Evolutionary conservation across 805 yeast species (phyloP).

Genomic region (Saturnispora gosingensis): DNA sequence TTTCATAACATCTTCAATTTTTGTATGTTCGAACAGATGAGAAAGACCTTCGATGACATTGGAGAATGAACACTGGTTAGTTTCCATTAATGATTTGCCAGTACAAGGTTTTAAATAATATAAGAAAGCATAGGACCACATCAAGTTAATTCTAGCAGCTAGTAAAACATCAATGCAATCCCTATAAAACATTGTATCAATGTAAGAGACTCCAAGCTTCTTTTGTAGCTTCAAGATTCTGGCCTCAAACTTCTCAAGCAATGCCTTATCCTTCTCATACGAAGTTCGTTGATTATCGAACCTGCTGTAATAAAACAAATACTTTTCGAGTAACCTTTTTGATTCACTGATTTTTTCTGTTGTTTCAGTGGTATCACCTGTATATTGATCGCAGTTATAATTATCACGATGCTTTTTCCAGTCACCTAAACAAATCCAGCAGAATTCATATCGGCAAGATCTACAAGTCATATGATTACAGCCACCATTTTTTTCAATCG

Average conservation of each 20-base stretch:
- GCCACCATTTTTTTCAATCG: constrained; percentile 91
- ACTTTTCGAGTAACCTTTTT: constrained; percentile 47
- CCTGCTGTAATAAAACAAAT: constrained; percentile 65
- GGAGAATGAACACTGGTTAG: constrained; percentile 18
- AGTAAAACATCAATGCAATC: constrained; percentile 60
- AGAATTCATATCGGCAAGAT: constrained; percentile 69
- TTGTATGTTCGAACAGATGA: constrained; percentile 27
- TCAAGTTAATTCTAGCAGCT: constrained; percentile 63
- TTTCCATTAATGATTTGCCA: constrained; percentile 54
- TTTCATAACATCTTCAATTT: constrained; percentile 20
- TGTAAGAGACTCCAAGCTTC: constrained; percentile 63
- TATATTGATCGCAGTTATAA: constrained; percentile 48
- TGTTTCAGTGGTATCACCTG: constrained; percentile 38
- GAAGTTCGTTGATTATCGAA: constrained; percentile 72
- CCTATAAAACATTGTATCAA: constrained; percentile 74
- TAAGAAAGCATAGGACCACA: constrained; percentile 86
- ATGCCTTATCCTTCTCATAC: constrained; percentile 56
- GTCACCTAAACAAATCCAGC: constrained; percentile 82
- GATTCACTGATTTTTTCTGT: constrained; percentile 28
- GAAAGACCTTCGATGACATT: constrained; percentile 26
- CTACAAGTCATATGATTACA: constrained; percentile 94
- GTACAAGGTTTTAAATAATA: constrained; percentile 47
- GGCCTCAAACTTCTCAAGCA: constrained; percentile 53
- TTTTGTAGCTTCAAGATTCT: constrained; percentile 61
- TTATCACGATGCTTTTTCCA: constrained; percentile 65